Evolutionary conservation across 305 asterid genomes (phyloP).

Genomic region (Rubia balearica): DNA sequence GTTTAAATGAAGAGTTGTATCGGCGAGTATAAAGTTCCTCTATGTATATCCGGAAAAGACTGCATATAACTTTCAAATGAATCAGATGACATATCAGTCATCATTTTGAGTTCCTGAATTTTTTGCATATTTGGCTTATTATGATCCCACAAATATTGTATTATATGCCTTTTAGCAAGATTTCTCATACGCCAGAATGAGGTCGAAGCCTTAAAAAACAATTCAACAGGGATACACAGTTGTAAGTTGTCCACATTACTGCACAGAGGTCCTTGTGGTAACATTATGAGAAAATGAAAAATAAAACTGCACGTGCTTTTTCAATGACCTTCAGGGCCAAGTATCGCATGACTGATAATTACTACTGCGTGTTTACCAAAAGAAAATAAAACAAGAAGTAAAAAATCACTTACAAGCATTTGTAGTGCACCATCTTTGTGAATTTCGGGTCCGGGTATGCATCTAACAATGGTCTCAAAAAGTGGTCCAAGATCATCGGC

Average conservation of each 20-base stretch:
- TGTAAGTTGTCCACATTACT: not conserved
- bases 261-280: not conserved
- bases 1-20: not conserved
- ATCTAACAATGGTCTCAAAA: constrained; percentile 79
- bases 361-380: constrained; percentile 1
- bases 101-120: constrained; percentile 3
- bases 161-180: not conserved
- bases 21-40: too few species aligned
- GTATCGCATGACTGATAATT: not conserved
- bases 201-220: not conserved
- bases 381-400: constrained; percentile 1
- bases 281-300: not conserved
- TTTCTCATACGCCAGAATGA: not conserved
- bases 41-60: not conserved
- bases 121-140: not conserved
- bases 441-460: constrained; percentile 94
- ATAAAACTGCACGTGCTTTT: constrained; percentile 1
- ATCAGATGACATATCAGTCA: not conserved
- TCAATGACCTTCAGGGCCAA: not conserved
- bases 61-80: constrained; percentile 1
- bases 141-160: not conserved
- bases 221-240: too few species aligned
- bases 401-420: constrained; percentile 76
- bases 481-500: constrained; percentile 95
- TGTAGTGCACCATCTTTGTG: constrained; percentile 90